These are phyloP conservation scores for Shiraia sp. DNA, from an alignment of 2,329 filamentous ascomycete species.

Conservation along the genomic window DNA sequence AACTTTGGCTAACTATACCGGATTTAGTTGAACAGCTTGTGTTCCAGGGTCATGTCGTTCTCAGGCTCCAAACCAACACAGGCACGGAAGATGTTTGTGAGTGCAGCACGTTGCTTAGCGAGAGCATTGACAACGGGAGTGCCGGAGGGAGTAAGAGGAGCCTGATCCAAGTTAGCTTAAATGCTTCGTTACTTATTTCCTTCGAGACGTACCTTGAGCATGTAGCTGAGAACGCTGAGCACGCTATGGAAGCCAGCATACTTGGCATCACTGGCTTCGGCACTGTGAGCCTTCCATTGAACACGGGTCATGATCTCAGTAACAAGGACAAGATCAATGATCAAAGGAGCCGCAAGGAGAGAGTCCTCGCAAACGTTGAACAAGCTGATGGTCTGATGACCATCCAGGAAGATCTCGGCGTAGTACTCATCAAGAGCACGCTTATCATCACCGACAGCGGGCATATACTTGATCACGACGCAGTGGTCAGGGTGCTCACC, in stretches of 20 bases:
- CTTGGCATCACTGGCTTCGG: slow-evolving; percentile 61
- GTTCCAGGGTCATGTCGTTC: slow-evolving; percentile 98
- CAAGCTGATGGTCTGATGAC: slow-evolving; percentile 96
- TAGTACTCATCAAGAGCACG: slow-evolving; percentile 99
- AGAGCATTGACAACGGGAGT: slow-evolving; percentile 95
- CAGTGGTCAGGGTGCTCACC: slow-evolving; percentile 97
- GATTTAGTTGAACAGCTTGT: slow-evolving; percentile 75
- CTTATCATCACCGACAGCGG: slow-evolving; percentile 98
- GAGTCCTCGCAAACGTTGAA: slow-evolving; percentile 99
- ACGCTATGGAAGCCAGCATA: slow-evolving; percentile 97
- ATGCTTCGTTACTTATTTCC: slow-evolving; percentile 5
- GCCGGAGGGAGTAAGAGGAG: slow-evolving; percentile 88
- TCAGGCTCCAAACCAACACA: slow-evolving; percentile 96
- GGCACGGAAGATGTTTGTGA: slow-evolving; percentile 98
- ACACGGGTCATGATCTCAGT: slow-evolving; percentile 99
- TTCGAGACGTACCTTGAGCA: slow-evolving; percentile 69
- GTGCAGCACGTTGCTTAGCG: slow-evolving; percentile 89
- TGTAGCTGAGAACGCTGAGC: slow-evolving; percentile 96
- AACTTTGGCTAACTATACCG: too few relatives aligned
- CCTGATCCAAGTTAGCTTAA: slow-evolving; percentile 54
- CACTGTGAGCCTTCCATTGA: slow-evolving; percentile 73
- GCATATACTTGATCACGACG: slow-evolving; percentile 99
- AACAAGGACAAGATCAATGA: slow-evolving; percentile 92
- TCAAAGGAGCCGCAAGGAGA: slow-evolving; percentile 89
- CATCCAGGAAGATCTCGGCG: slow-evolving; percentile 97